Conservation (phyloP, 805 yeast genomes). For the Kodamaea lidongshanica region DNA sequence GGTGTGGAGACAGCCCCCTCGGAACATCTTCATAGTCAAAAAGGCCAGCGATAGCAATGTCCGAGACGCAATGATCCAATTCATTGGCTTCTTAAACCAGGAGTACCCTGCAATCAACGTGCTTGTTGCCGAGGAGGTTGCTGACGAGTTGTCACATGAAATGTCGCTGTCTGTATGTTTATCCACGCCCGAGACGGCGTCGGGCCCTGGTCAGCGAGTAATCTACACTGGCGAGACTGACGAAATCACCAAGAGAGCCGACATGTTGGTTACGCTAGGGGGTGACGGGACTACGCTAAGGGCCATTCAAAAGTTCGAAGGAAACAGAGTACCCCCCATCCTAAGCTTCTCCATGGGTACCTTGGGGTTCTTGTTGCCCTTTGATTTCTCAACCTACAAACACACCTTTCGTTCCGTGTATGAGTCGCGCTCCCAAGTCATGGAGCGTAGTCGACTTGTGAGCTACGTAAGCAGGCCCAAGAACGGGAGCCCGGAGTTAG, state of each 20-base stretch:
- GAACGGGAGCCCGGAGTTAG: conserved; percentile 17
- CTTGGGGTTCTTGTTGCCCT: conserved; percentile 82
- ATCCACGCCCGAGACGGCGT: conserved; percentile 2
- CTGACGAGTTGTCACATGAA: conserved; percentile 53
- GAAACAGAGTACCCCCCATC: conserved; percentile 78
- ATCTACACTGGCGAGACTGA: conserved; percentile 53
- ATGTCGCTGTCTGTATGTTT: conserved; percentile 6
- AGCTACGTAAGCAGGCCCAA: conserved; percentile 49
- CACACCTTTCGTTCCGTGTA: conserved; percentile 62
- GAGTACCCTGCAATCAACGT: conserved; percentile 69
- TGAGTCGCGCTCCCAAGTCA: conserved; percentile 60
- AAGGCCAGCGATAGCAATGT: conserved; percentile 75
- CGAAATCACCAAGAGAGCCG: conserved; percentile 63
- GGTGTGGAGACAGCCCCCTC: conserved; percentile 66
- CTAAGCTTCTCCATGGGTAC: conserved; percentile 87
- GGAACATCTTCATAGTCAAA: conserved; percentile 73
- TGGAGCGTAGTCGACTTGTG: conserved; percentile 73
- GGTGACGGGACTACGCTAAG: conserved; percentile 93
- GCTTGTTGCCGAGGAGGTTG: conserved; percentile 68
- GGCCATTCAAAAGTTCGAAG: conserved; percentile 73
- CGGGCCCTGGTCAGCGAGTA: conserved; percentile 2
- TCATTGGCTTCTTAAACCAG: conserved; percentile 54
- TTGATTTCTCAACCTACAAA: conserved; percentile 59
- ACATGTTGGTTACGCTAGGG: conserved; percentile 81
- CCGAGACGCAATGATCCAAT: conserved; percentile 56